Conservation (phyloP, 176 grass and related monocot genomes). For the Eragrostis curvula region DNA sequence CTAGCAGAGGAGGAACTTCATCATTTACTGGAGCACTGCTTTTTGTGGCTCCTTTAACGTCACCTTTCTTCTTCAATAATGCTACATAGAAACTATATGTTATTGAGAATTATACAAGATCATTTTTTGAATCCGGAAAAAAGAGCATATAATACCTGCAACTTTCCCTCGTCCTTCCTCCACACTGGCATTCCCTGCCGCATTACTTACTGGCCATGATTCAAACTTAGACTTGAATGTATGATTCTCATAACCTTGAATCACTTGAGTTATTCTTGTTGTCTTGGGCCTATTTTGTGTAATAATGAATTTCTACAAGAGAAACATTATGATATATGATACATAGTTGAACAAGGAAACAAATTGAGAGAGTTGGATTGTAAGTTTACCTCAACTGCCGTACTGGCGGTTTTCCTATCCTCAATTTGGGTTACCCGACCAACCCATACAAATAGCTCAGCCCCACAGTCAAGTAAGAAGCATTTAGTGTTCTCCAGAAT, state of each 20-base stretch:
- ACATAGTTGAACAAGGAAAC: constrained; percentile 24
- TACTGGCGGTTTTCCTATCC: constrained; percentile 88
- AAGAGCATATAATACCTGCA: constrained; percentile 48
- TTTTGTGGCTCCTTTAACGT: constrained; percentile 74
- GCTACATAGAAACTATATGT: constrained; percentile 54
- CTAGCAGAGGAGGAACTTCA: constrained; percentile 87
- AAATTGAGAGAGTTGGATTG: constrained; percentile 8
- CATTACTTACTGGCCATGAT: constrained; percentile 67
- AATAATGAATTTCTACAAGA: constrained; percentile 71
- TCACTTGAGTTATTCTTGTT: constrained; percentile 67
- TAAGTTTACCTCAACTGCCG: constrained; percentile 80
- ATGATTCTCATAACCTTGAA: constrained; percentile 93
- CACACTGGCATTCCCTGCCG: constrained; percentile 44
- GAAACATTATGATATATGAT: constrained; percentile 30
- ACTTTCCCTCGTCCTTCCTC: constrained; percentile 69
- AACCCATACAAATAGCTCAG: constrained; percentile 97
- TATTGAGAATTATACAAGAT: constrained; percentile 29
- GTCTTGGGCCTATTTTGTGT: constrained; percentile 79
- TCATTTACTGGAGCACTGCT: constrained; percentile 48
- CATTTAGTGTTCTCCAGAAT: constrained; percentile 91
- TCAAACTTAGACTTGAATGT: constrained; percentile 91
- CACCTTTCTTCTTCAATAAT: constrained; percentile 68
- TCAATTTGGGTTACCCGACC: constrained; percentile 94
- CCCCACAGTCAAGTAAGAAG: constrained; percentile 89
- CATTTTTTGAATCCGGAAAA: constrained; percentile 16